phyloP scores from a whole-genome alignment of 1,139 yeast genomes.

The Debaryomyces nepalensis region DNA sequence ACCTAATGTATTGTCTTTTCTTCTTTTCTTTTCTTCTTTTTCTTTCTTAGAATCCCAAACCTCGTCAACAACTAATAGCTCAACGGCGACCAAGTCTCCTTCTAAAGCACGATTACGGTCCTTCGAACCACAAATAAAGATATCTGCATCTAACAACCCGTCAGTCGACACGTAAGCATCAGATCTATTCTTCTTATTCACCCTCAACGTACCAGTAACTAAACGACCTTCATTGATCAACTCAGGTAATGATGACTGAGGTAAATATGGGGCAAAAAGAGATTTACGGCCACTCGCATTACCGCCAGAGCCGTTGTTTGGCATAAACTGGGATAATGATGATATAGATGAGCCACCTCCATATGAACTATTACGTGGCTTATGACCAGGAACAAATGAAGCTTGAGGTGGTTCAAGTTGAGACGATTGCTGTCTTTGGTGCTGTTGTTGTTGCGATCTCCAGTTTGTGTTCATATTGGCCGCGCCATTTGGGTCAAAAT shows the following conservation, averaged over 20 bases:
- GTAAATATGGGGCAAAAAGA: conserved; percentile 92
- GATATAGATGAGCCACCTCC: conserved; percentile 66
- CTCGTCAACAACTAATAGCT: conserved; percentile 90
- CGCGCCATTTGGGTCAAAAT: conserved; percentile 51
- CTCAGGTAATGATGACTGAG: conserved; percentile 91
- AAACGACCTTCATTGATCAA: conserved; percentile 86
- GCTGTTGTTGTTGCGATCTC: conserved; percentile 52
- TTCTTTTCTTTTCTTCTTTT: conserved; percentile 94
- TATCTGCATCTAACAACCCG: conserved; percentile 93
- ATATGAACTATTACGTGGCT: conserved; percentile 68
- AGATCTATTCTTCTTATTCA: conserved; percentile 92
- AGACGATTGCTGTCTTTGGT: conserved; percentile 32
- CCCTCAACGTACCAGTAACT: conserved; percentile 91
- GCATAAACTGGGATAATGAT: conserved; percentile 52
- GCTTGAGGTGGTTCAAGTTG: conserved; percentile 54
- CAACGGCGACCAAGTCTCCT: conserved; percentile 96
- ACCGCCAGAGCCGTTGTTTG: conserved; percentile 28
- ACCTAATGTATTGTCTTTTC: conserved; percentile 66
- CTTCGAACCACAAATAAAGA: conserved; percentile 97
- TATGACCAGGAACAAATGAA: conserved; percentile 78
- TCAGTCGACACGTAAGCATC: conserved; percentile 98
- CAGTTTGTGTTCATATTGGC: conserved; percentile 62
- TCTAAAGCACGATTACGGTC: conserved; percentile 97
- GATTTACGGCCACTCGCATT: conserved; percentile 67
- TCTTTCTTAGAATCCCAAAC: conserved; percentile 97